phyloP scores from a whole-genome alignment of 2,329 filamentous ascomycete genomes.

The Penicillium paneum region DNA sequence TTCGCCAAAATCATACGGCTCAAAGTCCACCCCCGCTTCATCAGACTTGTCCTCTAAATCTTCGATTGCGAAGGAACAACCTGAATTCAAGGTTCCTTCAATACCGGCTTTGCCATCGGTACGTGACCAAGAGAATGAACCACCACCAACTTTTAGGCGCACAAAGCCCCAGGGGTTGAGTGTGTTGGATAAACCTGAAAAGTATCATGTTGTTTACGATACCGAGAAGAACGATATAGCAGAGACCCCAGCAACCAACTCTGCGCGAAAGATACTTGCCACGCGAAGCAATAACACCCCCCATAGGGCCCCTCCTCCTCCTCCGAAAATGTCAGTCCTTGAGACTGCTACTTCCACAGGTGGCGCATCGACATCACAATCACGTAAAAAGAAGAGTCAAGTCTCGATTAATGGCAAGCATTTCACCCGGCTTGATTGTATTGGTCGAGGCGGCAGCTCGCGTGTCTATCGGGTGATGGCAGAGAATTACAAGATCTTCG shows the following conservation, averaged over 20 bases:
- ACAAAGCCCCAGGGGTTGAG: constrained; percentile 56
- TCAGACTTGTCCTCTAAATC: constrained; percentile 40
- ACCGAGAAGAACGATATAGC: constrained; percentile 44
- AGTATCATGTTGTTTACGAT: constrained; percentile 51
- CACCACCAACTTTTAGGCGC: constrained; percentile 65
- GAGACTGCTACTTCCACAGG: constrained; percentile 83
- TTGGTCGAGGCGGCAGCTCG: constrained; percentile 87
- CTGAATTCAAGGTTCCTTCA: constrained; percentile 58
- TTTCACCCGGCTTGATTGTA: constrained; percentile 84
- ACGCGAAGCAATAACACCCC: constrained; percentile 67
- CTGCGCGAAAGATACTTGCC: constrained; percentile 49
- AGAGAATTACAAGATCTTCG: constrained; percentile 93
- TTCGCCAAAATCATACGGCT: constrained; percentile 36
- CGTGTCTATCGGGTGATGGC: constrained; percentile 96
- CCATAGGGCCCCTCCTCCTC: constrained; percentile 72
- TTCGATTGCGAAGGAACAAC: constrained; percentile 45
- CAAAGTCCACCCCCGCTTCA: constrained; percentile 44
- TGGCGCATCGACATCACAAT: constrained; percentile 72
- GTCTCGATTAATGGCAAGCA: constrained; percentile 86
- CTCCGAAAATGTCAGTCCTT: constrained; percentile 95
- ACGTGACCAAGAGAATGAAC: constrained; percentile 83
- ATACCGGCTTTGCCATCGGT: constrained; percentile 58
- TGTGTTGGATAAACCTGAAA: constrained; percentile 57
- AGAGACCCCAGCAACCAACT: constrained; percentile 46
- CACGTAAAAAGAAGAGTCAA: constrained; percentile 73